A percentile compares a stretch with the other conserved stretches of the same genome.
phyloP scores from a whole-genome alignment of 2,329 filamentous ascomycete species.

The Colletotrichum orbiculare region DNA sequence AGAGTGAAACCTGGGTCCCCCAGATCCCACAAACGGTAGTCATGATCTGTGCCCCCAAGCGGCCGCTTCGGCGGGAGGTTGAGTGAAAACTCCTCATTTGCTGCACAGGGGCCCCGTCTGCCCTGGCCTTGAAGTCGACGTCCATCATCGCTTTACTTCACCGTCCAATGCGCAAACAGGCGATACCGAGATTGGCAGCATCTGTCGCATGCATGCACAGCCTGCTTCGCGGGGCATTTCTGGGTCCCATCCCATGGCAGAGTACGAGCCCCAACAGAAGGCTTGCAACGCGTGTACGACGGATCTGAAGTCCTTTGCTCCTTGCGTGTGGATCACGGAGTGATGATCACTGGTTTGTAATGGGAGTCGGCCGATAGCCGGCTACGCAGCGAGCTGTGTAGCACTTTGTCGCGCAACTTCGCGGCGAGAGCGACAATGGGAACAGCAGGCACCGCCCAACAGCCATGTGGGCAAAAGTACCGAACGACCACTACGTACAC shows the following conservation, averaged over 20 bases:
- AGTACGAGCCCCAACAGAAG: conserved; percentile 18
- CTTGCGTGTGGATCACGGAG: conserved; percentile 16
- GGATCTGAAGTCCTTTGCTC: too few relatives aligned
- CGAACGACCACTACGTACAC: too few relatives aligned
- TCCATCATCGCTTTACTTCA: background rate
- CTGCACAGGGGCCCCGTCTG: conserved; percentile 10
- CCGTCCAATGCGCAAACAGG: conserved; percentile 16
- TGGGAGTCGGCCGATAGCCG: conserved; percentile 10
- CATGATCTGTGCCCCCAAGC: conserved; percentile 9
- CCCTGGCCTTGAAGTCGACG: conserved; percentile 8
- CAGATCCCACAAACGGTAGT: background rate
- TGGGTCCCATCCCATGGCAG: conserved; percentile 8
- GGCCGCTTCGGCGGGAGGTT: conserved; percentile 15
- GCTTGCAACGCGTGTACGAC: background rate
- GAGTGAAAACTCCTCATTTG: conserved; percentile 9
- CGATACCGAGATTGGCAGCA: conserved; percentile 25
- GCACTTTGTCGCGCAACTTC: too few relatives aligned
- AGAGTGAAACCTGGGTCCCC: conserved; percentile 23
- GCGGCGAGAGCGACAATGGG: too few relatives aligned
- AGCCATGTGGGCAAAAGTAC: too few relatives aligned
- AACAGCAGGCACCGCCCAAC: too few relatives aligned
- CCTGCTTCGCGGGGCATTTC: conserved; percentile 32
- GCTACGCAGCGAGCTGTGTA: too few relatives aligned
- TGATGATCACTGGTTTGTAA: conserved; percentile 21
- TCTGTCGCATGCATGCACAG: conserved; percentile 30